phyloP scores from a whole-genome alignment of 176 grass and related monocot species.

The Puya raimondii region DNA sequence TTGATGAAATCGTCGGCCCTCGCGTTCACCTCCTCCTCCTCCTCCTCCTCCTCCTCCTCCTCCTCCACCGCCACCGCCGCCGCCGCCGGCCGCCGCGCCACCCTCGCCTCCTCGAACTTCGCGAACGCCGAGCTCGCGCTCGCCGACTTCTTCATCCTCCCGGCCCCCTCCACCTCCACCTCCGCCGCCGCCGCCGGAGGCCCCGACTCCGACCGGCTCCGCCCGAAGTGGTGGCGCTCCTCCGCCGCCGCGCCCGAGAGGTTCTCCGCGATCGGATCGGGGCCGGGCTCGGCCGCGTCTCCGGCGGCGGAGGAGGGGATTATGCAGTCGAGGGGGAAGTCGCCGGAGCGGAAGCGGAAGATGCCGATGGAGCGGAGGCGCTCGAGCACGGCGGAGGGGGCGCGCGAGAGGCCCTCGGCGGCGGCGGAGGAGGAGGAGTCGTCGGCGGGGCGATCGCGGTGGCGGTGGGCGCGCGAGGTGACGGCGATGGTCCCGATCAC shows the following conservation, averaged over 20 bases:
- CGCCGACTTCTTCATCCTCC: slow-evolving; percentile 1
- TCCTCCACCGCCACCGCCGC: too few species aligned
- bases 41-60: slow-evolving; percentile 32
- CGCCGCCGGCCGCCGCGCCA: slow-evolving; percentile 17
- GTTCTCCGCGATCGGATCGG: not conserved
- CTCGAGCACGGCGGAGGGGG: slow-evolving; percentile 52
- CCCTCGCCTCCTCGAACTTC: slow-evolving; percentile 14
- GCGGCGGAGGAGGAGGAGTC: not conserved
- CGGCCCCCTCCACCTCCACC: slow-evolving; percentile 4
- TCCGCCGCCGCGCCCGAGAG: not conserved
- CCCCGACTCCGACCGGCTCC: slow-evolving; percentile 41
- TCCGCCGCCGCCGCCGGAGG: slow-evolving; percentile 1
- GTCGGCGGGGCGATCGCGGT: not conserved
- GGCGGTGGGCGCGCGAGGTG: slow-evolving; percentile 35
- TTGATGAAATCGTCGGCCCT: slow-evolving; percentile 30
- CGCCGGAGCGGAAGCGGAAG: slow-evolving; percentile 65
- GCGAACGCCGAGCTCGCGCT: slow-evolving; percentile 8
- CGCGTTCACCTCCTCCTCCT: slow-evolving; percentile 25
- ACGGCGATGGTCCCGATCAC: slow-evolving; percentile 84
- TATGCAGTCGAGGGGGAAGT: slow-evolving; percentile 42
- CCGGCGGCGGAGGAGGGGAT: not conserved
- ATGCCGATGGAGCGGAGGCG: slow-evolving; percentile 66
- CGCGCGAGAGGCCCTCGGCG: slow-evolving; percentile 14
- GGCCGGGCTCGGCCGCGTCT: not conserved
- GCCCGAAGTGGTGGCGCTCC: slow-evolving; percentile 17